Evolutionary conservation across 768 basidiomycete species (phyloP), one percentile per base, ranked within the genome.

Genomic region (Multifurca ochricompacta): DNA sequence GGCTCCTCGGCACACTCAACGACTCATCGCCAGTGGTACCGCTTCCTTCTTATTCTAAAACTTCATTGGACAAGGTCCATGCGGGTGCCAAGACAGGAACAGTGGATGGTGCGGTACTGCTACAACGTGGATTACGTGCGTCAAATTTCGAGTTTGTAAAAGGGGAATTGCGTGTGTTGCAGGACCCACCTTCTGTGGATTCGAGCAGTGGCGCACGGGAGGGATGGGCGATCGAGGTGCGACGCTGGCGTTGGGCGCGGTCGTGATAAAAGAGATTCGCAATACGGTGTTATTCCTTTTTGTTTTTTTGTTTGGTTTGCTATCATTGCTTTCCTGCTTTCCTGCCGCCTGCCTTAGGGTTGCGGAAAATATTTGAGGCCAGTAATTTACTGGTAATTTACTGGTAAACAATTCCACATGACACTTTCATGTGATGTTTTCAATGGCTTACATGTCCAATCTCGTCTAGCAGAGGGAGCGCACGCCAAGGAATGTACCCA

Each of bases 151-250:
- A 63, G 41, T 68, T 68, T 53, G 54, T 60, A 27, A 40, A 51
- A 32, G 67, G 67, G 35, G 68, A 67, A 23, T 51, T 69, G 32
- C 56, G 63, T 21, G 43, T 68, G 44, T 49, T 69, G 42, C 60
- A 61, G 52, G 63, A 51, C 37, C n/a, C 36, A 16, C 34, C 32
- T 2, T 21, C 10, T 40, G 64, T 59, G 54, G 58, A 55, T 10
- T 60, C 32, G 6, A 36, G 54, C 42, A 61, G 63, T 48, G 64
- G 62, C 1, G 54, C 56, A 32, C 57, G 66, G 23, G 63, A 64
- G 48, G 68, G 67, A 21, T 69, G 66, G 68, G 64, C 63, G 51
- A 62, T 68, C 3, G 65, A 68, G 59, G 68, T 66, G 35, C 51
- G 54, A 55, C 55, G 57, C 45, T 68, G 67, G 68, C 56, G 65